phyloP scores from a whole-genome alignment of 1,139 yeast species.

The Suhomyces atakaporum region DNA sequence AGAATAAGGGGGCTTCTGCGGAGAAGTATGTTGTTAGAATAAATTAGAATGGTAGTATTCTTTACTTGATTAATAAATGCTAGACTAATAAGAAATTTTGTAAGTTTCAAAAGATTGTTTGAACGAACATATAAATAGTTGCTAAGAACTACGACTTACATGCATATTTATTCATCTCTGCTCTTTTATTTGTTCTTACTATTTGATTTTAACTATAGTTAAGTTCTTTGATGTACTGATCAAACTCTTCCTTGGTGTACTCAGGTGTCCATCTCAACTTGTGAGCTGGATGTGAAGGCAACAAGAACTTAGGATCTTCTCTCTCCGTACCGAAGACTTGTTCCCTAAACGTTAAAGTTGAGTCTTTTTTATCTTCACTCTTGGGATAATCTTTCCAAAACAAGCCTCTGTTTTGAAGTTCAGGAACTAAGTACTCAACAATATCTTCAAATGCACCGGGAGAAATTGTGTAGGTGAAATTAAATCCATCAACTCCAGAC shows the following conservation, averaged over 20 bases:
- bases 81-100: background rate
- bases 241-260: constrained; percentile 39
- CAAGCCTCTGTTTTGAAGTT: constrained; percentile 27
- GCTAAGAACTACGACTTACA: background rate
- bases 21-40: constrained; percentile 41
- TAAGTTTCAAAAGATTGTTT: background rate
- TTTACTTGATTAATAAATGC: background rate
- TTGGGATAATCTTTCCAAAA: constrained; percentile 33
- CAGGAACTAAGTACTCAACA: constrained; percentile 31
- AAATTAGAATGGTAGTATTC: background rate
- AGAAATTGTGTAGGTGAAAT: constrained; percentile 29
- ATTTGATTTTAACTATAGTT: constrained; percentile 1
- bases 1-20: constrained; percentile 41
- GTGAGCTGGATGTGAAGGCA: constrained; percentile 37
- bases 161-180: background rate
- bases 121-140: background rate
- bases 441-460: constrained; percentile 33
- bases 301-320: constrained; percentile 10
- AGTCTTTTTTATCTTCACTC: constrained; percentile 9
- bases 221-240: constrained; percentile 12
- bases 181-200: background rate
- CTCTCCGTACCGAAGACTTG: constrained; percentile 21
- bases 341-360: constrained; percentile 24
- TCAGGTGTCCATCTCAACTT: constrained; percentile 42
- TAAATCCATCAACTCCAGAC: constrained; percentile 33